Base-by-base conservation (phyloP, 768 basidiomycete species). In the Termitomyces eurrhizus region DNA sequence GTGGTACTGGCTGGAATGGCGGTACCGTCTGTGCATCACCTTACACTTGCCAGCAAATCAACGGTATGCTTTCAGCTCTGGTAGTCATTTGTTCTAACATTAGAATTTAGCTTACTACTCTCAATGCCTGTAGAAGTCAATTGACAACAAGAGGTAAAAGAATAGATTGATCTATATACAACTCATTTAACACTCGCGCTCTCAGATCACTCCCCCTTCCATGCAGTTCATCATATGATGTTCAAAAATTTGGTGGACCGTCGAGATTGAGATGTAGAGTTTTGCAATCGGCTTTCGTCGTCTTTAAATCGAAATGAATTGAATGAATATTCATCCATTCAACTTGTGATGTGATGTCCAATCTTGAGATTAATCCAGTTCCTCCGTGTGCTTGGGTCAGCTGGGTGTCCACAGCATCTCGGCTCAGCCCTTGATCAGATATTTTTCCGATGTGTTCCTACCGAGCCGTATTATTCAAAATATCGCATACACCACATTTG, bases 1-100 rank as follows among this genome's bases (percentile, higher is more conserved):
- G 56, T 36, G 56, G 56, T 39, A 39, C 2, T 39, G 56, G 56
- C 16, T 48, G 56, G 56, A 57, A 33, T 39, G 56, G 56, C 26
- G 35, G 36, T 16, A 57, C 56, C 35, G 7, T 36, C 36, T 57
- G 56, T 13, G 56, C 21, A 7, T 9, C 56, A 18, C 56, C 56
- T 39, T 57, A 48, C 35, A 49, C 48, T 57, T 57, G 56, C 36
- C 45, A 46, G 36, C 18, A 4, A n/a, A n/a, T 37, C 18, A 57
- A 57, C 45, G 11, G 56, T 57, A 57, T 26, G 56, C 16, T 0
- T 49, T 48, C 35, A 7, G 26, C 21, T 36, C 24, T 18, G 16
- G 2, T 13, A 29, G 49, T 45, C 12, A 12, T 24, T 11, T 9
- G 11, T 49, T 18, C 35, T 57, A 11, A 57, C 36, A 29, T 49